Conservation (phyloP, 208 protist species). For the Leishmania aethiopica region DNA sequence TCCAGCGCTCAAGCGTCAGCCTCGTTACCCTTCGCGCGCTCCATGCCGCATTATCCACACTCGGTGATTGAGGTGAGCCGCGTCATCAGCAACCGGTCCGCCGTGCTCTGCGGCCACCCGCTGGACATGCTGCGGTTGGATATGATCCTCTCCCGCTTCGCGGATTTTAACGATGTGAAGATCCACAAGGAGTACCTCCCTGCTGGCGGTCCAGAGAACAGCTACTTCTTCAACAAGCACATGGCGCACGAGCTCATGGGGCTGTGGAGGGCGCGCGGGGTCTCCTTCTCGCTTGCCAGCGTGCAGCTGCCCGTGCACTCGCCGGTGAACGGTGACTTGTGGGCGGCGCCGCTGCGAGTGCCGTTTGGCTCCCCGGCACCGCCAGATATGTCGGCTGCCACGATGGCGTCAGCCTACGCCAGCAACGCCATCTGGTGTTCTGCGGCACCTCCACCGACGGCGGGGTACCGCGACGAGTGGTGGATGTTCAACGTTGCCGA, state of each 20-base stretch:
- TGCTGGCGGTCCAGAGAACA: conserved; percentile 61
- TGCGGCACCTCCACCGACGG: not conserved
- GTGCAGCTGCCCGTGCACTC: conserved; percentile 70
- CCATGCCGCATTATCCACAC: conserved; percentile 34
- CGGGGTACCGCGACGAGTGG: conserved; percentile 15
- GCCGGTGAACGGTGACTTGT: conserved; percentile 66
- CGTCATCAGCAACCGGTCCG: conserved; percentile 65
- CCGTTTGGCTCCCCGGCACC: not conserved
- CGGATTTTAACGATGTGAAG: conserved; percentile 61
- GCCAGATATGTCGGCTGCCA: not conserved
- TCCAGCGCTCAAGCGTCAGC: not conserved
- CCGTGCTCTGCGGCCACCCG: conserved; percentile 78
- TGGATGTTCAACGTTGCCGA: conserved; percentile 54
- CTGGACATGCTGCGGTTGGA: conserved; percentile 69
- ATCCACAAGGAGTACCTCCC: conserved; percentile 79
- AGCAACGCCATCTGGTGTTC: conserved; percentile 6
- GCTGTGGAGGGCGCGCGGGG: conserved; percentile 49
- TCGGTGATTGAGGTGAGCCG: conserved; percentile 69
- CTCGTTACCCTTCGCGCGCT: not conserved
- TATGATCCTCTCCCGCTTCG: conserved; percentile 61
- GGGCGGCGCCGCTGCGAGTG: conserved; percentile 17
- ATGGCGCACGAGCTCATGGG: conserved; percentile 58
- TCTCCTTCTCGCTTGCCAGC: conserved; percentile 44
- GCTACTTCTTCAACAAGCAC: conserved; percentile 58
- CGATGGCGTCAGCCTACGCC: conserved; percentile 1